Evolutionary conservation across 768 basidiomycete species (phyloP).

Genomic region (Neoboletus brunneissimus): DNA sequence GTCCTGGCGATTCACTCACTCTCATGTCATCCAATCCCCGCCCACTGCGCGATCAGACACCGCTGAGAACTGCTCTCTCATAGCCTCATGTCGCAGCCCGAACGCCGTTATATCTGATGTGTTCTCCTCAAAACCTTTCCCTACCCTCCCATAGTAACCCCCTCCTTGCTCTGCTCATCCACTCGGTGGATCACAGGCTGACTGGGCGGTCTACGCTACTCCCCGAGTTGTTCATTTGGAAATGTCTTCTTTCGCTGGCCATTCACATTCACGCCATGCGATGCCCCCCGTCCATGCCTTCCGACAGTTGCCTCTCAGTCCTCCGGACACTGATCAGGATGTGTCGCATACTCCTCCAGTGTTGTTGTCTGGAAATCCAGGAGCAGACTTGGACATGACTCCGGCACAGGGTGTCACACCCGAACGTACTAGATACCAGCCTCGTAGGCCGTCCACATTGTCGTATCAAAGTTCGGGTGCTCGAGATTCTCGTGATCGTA

Average conservation of each 20-base stretch:
- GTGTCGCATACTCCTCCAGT: not conserved
- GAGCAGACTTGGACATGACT: conserved; percentile 15
- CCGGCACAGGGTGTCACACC: not conserved
- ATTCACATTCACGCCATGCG: conserved; percentile 31
- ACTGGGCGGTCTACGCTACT: not conserved
- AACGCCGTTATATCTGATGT: conserved; percentile 11
- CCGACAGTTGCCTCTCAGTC: conserved; percentile 32
- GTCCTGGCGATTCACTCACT: conserved; percentile 30
- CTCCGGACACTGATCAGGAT: conserved; percentile 40
- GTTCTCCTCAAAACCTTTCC: not conserved
- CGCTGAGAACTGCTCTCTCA: conserved; percentile 19
- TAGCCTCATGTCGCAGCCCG: conserved; percentile 13
- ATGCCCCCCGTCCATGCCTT: conserved; percentile 33
- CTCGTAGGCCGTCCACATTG: conserved; percentile 49
- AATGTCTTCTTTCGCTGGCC: conserved; percentile 45
- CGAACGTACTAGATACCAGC: conserved; percentile 25
- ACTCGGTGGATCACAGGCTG: not conserved
- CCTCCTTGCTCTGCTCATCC: not conserved
- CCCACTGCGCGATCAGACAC: conserved; percentile 6
- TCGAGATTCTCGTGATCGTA: conserved; percentile 44
- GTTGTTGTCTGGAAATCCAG: not conserved
- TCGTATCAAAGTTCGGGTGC: conserved; percentile 51
- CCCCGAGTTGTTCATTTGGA: not conserved
- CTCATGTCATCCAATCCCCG: not conserved
- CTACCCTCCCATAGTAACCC: not conserved